Evolutionary conservation across 257 asterid genomes (phyloP), one percentile per base, ranked within the genome.

Genomic region (Solanum rostratum): DNA sequence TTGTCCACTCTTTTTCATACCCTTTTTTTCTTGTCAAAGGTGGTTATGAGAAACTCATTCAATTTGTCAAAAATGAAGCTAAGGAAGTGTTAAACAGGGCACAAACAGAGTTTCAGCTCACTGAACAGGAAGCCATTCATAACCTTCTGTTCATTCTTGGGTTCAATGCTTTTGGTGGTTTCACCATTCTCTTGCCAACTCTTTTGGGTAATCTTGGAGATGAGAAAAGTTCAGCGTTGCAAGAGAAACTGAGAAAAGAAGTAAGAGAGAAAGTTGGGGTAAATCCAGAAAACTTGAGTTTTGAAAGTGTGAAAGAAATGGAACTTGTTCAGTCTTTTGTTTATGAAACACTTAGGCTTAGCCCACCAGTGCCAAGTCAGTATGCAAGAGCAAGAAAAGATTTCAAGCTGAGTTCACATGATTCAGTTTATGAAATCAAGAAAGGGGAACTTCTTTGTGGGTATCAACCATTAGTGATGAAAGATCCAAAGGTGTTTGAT

Each of bases 151-250:
- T 94, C 88, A 90, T 85, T 15, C 91, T 95, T 3, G 98, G 99
- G 3, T 95, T 95, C 92, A 95, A 95, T 74, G 98, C 98, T 5
- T 95, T 88, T 24, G 99, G 99, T 2, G 99, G 99, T 13, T 95
- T 95, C 22, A 33, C 91, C 0, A 43, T 95, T 27, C 88, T 94
- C 53, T 71, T 95, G 15, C 83, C 82, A 3, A 11, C 88, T 1
- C 91, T 95, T 6, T 49, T 94, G 1, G 33, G 57, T 33, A 86
- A 76, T 11, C 92, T 94, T 7, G 98, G 87, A 11, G 87, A 85
- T n/a, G 90, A 90, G 10, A 79, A 90, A 52, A 80, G 55, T 37
- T 30, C 65, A 15, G 90, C 78, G n/a, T 12, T 88, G 16, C 98
- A 90, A 46, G 92, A 88, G 11, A 85, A 90, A n/a, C 86, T 94